Base-by-base conservation (phyloP, 176 grass and related monocot species). In the Phyllostachys edulis region DNA sequence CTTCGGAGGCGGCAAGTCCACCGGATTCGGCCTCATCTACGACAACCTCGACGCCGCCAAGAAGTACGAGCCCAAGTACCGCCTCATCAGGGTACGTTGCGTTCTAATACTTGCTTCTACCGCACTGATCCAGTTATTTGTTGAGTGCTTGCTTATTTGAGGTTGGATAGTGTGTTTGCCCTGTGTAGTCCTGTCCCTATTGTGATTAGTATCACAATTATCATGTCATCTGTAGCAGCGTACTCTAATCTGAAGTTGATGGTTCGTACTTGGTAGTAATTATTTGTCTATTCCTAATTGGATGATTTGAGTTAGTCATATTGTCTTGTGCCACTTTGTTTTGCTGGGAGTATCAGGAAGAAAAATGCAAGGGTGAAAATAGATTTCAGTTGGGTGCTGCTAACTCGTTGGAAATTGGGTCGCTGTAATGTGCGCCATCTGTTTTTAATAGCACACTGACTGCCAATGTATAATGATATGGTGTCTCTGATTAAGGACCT, bases 1-100 rank as follows among this genome's bases (percentile, higher is more conserved):
- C 62, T 98, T 98, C 79, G 96, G 96, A 81, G 96, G 96, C 18
- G 96, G 96, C 17, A 98, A 98, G 80, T 98, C 93, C 20, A 95
- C 87, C 12, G 93, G 96, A 0, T 98, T 98, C 65, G 96, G 96
- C 4, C 89, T 98, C 52, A 98, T 98, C 86, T 98, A 98, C 29
- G 96, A 98, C 34, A 92, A 82, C 57, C 49, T 98, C 0, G 96
- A 93, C 0, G 83, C 89, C 2, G 96, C 96, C 29, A 98, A 95
- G 87, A 98, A 93, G 83, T 93, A 73, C 44, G 96, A 98, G 71
- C 93, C 96, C 85, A 98, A 98, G 65, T 98, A 98, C 89, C 89
- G 96, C 55, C 93, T 98, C 55, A 95, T 98, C 81, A 91, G 96
- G 93, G 93, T 98, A 93, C 76, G 46, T 47, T 50, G 17, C 73